Evolutionary conservation across 1,284 basidiomycete genomes (phyloP).

Genomic region (Rhodotorula sp.): DNA sequence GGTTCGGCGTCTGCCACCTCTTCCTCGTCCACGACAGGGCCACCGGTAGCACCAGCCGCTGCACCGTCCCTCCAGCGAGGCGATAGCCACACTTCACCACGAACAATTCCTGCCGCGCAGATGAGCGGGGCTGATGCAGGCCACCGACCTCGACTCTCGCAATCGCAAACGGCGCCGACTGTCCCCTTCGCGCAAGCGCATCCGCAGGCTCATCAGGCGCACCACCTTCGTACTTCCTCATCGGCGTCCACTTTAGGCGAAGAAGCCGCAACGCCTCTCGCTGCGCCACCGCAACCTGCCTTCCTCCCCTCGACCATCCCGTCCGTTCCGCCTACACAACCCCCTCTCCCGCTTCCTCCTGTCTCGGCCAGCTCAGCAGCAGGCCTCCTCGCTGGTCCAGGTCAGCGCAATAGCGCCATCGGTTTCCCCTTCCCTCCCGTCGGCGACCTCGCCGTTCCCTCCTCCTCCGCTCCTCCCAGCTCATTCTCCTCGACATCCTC

Average conservation of each 20-base stretch:
- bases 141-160: conserved; percentile 12
- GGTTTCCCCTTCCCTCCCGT: conserved; percentile 21
- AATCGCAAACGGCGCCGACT: conserved; percentile 7
- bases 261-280: not conserved
- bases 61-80: not conserved
- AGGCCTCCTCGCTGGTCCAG: not conserved
- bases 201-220: not conserved
- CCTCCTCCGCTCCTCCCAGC: not conserved
- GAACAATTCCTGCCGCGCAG: not conserved
- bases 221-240: not conserved
- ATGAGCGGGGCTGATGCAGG: not conserved
- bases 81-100: conserved; percentile 8
- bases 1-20: not conserved
- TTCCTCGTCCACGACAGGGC: not conserved
- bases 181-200: not conserved
- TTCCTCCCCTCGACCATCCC: not conserved
- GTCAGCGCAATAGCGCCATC: conserved; percentile 2
- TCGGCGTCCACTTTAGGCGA: not conserved
- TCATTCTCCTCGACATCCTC: not conserved
- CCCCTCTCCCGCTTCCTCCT: not conserved
- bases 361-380: not conserved
- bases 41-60: not conserved
- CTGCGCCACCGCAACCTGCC: not conserved
- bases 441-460: not conserved
- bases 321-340: conserved; percentile 3